Evolutionary conservation across 2,329 filamentous ascomycete species (phyloP).

Genomic region (Talaromyces sp.): DNA sequence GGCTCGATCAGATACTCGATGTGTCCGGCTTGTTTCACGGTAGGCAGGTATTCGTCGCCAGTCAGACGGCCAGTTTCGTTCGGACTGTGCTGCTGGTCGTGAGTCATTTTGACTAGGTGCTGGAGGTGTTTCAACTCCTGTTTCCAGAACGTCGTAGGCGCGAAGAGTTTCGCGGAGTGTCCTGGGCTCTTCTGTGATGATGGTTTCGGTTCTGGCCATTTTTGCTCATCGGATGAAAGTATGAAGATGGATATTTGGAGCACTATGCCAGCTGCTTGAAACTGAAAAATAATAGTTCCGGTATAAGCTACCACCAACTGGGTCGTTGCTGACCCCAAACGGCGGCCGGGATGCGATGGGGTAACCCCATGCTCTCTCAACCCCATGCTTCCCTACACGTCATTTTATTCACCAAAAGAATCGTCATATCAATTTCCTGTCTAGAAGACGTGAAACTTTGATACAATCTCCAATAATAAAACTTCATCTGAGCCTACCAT

Average conservation of each 20-base stretch:
- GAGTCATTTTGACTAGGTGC: background rate
- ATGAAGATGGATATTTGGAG: background rate
- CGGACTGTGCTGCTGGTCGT: background rate
- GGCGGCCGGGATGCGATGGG: no score
- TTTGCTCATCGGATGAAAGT: background rate
- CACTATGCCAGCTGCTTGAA: background rate
- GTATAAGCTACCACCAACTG: no score
- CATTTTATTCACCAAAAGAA: no score
- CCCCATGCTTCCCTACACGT: no score
- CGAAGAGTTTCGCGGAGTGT: background rate
- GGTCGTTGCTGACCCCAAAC: no score
- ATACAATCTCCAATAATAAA: background rate
- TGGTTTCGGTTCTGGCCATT: background rate
- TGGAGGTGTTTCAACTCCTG: background rate
- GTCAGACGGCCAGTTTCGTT: background rate
- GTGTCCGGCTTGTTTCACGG: background rate
- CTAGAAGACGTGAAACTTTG: no score
- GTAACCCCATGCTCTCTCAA: no score
- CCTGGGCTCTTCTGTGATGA: background rate
- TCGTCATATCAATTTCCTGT: no score
- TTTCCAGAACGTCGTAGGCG: background rate
- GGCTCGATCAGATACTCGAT: background rate
- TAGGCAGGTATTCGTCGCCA: background rate
- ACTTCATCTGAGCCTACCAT: background rate
- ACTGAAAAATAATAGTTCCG: no score